Evolutionary conservation across 2,329 filamentous ascomycete species (phyloP), one percentile per base, ranked within the genome.

Genomic region (Drechslera avenae): DNA sequence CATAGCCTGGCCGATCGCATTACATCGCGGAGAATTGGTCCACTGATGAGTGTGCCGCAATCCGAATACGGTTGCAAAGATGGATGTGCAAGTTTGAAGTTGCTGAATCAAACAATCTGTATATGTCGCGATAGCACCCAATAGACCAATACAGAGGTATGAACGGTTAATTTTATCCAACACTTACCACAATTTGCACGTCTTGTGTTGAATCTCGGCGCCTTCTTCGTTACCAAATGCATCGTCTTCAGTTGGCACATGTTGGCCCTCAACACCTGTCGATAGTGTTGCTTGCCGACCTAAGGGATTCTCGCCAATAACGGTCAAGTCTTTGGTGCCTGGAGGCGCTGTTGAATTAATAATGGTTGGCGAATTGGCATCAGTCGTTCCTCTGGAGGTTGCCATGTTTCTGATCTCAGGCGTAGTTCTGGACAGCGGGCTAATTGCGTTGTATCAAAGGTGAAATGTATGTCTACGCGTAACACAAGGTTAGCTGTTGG

Each of bases 31-130:
- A 85, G 86, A 32, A 82, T 75, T 14, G 73, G 75, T 7, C 88
- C 88, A 50, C 79, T 77, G 41, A 90, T 75, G 39, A 89, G 76
- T 36, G 80, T 76, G 2, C 85, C 86, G 12, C 85, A 86, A 62
- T 90, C 87, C 17, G 86, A 84, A 67, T 89, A 88, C 62, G 83
- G 85, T 34, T 82, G 79, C 41, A 89, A 79, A 12, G 83, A 74
- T 2, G 86, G 85, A 62, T 81, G 79, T 35, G 67, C 72, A 46
- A 79, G 69, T 60, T 83, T 83, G 73, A 86, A 83, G 60, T 84
- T 79, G 14, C 81, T 83, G 39, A 86, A 86, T 79, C 4, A 86
- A 77, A 60, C 80, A 84, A 37, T 83, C 83, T 2, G 83, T 84
- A 63, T 85, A 86, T n/a, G 79, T 82, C 2, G 83, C 77, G 7